Evolutionary conservation across 106 monocot species (phyloP).

Genomic region (Dactylorhiza incarnata): DNA sequence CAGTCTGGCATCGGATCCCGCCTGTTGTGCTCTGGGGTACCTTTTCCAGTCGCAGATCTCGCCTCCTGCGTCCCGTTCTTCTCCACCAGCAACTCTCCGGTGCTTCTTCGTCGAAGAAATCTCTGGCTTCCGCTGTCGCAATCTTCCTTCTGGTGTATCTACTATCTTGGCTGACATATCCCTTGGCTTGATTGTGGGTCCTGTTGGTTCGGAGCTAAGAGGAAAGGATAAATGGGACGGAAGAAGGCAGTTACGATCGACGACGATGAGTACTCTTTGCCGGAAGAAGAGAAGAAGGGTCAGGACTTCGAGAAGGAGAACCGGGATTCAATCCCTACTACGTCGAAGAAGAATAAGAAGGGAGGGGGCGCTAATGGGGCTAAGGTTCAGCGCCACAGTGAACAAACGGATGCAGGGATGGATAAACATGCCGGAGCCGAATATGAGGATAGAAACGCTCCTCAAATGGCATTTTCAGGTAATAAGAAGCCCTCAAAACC

Average conservation of each 20-base stretch:
- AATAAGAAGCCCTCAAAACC: slow-evolving; percentile 21
- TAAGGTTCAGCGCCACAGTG: slow-evolving; percentile 19
- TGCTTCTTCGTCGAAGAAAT: too few species aligned
- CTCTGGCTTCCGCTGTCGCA: too few species aligned
- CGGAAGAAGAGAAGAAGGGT: slow-evolving; percentile 16
- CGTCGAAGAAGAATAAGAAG: slow-evolving; percentile 62
- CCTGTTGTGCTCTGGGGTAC: too few species aligned
- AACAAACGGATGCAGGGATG: slow-evolving; percentile 6
- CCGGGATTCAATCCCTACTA: not conserved
- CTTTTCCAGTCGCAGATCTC: too few species aligned
- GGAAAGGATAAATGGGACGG: slow-evolving; percentile 48
- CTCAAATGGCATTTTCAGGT: slow-evolving; percentile 13
- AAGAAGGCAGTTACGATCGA: slow-evolving; percentile 70
- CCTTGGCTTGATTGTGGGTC: too few species aligned
- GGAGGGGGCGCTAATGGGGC: slow-evolving; percentile 6
- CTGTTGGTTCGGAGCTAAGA: too few species aligned
- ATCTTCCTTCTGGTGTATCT: too few species aligned
- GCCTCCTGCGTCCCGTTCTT: too few species aligned
- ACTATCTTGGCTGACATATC: too few species aligned
- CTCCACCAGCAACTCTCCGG: too few species aligned
- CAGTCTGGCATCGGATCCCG: too few species aligned
- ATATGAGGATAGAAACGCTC: not conserved
- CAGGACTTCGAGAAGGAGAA: slow-evolving; percentile 12
- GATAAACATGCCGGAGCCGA: not conserved
- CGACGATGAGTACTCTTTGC: slow-evolving; percentile 82